phyloP scores from a whole-genome alignment of 805 yeast species.

The Saccharomycopsis javanensis region DNA sequence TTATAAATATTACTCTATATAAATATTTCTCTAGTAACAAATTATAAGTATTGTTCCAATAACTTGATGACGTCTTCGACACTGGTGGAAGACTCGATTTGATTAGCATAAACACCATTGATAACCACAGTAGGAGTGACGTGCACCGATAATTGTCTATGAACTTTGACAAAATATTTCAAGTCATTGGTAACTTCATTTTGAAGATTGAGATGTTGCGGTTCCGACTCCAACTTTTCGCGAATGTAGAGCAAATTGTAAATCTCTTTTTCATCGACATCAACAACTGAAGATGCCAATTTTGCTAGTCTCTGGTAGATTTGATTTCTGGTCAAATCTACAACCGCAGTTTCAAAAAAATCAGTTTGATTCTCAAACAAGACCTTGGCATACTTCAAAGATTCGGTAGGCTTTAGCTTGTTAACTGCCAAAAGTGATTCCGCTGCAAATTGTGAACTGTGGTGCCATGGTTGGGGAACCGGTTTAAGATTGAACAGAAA shows the following conservation, averaged over 20 bases:
- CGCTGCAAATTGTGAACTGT: slow-evolving; percentile 49
- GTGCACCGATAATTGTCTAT: slow-evolving; percentile 71
- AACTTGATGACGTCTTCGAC: slow-evolving; percentile 30
- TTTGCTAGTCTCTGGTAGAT: slow-evolving; percentile 44
- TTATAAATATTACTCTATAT: too few relatives aligned
- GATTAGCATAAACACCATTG: slow-evolving; percentile 52
- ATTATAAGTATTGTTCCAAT: slow-evolving; percentile 14
- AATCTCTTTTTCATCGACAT: slow-evolving; percentile 26
- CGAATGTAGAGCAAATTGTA: slow-evolving; percentile 27
- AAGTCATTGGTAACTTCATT: slow-evolving; percentile 50
- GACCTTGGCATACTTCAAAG: slow-evolving; percentile 47
- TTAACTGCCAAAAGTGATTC: slow-evolving; percentile 69
- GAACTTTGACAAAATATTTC: slow-evolving; percentile 63
- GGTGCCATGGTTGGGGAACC: slow-evolving; percentile 87
- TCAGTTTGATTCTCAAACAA: slow-evolving; percentile 45
- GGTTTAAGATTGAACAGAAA: slow-evolving; percentile 58
- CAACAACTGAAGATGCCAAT: slow-evolving; percentile 32
- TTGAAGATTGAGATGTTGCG: slow-evolving; percentile 41
- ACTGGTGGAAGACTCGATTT: slow-evolving; percentile 55
- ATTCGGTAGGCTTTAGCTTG: slow-evolving; percentile 39
- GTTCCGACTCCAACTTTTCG: slow-evolving; percentile 23
- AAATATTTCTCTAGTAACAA: not conserved
- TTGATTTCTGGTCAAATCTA: slow-evolving; percentile 40
- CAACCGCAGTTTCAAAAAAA: slow-evolving; percentile 55
- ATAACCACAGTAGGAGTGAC: slow-evolving; percentile 74